Percentiles rank a stretch among this genome's conserved stretches.
phyloP scores from a whole-genome alignment of 2,329 filamentous ascomycete species.

The Dothideomycetes sp. region DNA sequence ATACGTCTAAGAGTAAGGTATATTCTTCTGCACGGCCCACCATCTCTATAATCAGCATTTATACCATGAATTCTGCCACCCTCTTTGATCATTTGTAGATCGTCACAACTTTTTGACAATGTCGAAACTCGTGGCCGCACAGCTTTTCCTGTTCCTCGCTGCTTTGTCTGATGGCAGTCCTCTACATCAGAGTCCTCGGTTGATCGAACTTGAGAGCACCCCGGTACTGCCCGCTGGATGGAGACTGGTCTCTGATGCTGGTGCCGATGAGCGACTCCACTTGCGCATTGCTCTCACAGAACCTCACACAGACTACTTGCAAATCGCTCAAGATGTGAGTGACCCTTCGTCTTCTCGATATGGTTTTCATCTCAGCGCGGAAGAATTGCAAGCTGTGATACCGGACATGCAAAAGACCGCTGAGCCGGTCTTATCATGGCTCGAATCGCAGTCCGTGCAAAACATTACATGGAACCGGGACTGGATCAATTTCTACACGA shows the following conservation, averaged over 20 bases:
- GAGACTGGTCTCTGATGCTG: not conserved
- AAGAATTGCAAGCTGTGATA: slow-evolving; percentile 1
- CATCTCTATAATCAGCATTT: too few relatives aligned
- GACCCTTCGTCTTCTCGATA: slow-evolving; percentile 4
- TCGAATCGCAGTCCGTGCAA: too few relatives aligned
- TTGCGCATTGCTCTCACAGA: slow-evolving; percentile 8
- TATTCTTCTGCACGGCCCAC: too few relatives aligned
- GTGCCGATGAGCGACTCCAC: slow-evolving; percentile 1
- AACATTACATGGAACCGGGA: not conserved
- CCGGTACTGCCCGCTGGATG: slow-evolving; percentile 1
- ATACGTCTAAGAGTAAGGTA: too few relatives aligned
- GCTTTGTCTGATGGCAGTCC: too few relatives aligned
- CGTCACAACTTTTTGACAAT: too few relatives aligned
- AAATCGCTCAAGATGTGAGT: slow-evolving; percentile 8
- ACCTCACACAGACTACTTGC: slow-evolving; percentile 7
- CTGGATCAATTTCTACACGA: slow-evolving; percentile 3
- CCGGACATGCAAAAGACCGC: too few relatives aligned
- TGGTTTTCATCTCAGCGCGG: slow-evolving; percentile 1
- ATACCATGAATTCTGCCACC: too few relatives aligned
- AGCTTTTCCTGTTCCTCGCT: too few relatives aligned
- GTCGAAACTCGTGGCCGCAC: too few relatives aligned
- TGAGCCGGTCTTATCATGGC: slow-evolving; percentile 2
- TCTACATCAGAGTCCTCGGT: too few relatives aligned
- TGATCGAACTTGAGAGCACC: slow-evolving; percentile 2
- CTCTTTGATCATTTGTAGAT: too few relatives aligned